Percentiles rank a stretch among this genome's conserved stretches.
These are phyloP conservation scores for Phaeosphaeria sp. DNA, from an alignment of 2,329 filamentous ascomycete genomes.

Conservation along the genomic window DNA sequence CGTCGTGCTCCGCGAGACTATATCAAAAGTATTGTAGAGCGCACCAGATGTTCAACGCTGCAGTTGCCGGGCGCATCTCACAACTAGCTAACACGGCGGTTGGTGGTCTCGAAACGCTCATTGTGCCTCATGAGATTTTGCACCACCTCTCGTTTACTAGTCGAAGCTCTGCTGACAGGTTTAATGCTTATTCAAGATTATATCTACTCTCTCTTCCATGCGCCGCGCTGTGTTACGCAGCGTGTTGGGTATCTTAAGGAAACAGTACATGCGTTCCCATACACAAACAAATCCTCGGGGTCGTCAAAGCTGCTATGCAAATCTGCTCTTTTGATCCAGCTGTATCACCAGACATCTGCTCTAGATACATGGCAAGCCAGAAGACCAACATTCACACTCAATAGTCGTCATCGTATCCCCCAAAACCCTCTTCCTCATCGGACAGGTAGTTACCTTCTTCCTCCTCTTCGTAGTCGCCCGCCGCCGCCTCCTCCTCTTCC, in stretches of 20 bases:
- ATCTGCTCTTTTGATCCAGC: neutral
- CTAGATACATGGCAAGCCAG: neutral
- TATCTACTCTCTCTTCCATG: neutral
- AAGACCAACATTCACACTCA: neutral
- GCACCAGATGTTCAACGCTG: too few species aligned
- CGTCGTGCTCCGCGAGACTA: neutral
- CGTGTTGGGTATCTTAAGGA: neutral
- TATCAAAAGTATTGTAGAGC: too few species aligned
- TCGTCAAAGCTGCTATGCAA: neutral
- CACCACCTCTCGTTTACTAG: too few species aligned
- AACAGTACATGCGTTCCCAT: neutral
- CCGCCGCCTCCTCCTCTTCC: slow-evolving; percentile 42
- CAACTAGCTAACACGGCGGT: neutral
- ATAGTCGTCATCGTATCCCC: slow-evolving; percentile 43
- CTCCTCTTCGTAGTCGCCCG: slow-evolving; percentile 52
- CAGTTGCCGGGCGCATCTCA: too few species aligned
- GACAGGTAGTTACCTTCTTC: slow-evolving; percentile 51
- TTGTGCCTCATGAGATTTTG: too few species aligned
- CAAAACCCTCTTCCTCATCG: slow-evolving; percentile 52
- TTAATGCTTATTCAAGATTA: neutral
- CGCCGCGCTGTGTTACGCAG: neutral
- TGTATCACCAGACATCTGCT: neutral
- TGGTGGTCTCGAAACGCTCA: too few species aligned
- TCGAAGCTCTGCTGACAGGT: neutral
- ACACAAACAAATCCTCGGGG: neutral